Percentiles rank a stretch among this genome's conserved stretches.
These are phyloP conservation scores for Acmispon strigosus DNA, from an alignment of 306 rosid genomes.

Conservation along the genomic window DNA sequence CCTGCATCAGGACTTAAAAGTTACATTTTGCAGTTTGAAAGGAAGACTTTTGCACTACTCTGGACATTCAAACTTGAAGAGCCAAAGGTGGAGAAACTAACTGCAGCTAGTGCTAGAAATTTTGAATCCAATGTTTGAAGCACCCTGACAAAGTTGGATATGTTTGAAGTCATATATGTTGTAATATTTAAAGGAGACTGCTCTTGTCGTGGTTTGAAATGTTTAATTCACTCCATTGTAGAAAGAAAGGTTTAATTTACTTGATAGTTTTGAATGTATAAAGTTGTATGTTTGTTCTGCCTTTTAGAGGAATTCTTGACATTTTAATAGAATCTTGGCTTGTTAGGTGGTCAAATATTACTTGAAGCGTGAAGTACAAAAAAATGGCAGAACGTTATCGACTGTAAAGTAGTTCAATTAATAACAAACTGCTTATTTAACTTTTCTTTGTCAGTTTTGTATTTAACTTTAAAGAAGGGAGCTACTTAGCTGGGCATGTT, in stretches of 20 bases:
- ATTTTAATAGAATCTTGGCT: neutral
- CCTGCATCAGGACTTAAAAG: conserved; percentile 12
- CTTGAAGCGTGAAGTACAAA: neutral
- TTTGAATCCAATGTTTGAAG: neutral
- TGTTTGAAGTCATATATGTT: conserved; percentile 12
- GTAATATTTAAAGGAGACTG: conserved; percentile 14
- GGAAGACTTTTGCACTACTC: neutral
- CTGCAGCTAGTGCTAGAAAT: neutral
- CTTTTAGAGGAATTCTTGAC: neutral
- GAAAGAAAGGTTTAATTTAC: conserved; percentile 29
- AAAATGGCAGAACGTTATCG: no score
- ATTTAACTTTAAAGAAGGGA: no score
- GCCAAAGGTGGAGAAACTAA: conserved; percentile 10
- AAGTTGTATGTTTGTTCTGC: conserved; percentile 30
- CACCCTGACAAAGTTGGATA: conserved; percentile 1
- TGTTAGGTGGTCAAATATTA: neutral
- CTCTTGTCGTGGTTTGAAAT: neutral
- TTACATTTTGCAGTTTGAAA: conserved; percentile 18
- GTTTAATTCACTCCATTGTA: conserved; percentile 26
- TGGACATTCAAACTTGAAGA: conserved; percentile 14
- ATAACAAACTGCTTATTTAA: no score
- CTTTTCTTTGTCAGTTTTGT: no score
- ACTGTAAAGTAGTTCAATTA: no score
- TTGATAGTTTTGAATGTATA: conserved; percentile 35
- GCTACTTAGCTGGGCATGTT: no score